phyloP scores from a whole-genome alignment of 2,329 filamentous ascomycete genomes.

The Nigrospora osmanthi region DNA sequence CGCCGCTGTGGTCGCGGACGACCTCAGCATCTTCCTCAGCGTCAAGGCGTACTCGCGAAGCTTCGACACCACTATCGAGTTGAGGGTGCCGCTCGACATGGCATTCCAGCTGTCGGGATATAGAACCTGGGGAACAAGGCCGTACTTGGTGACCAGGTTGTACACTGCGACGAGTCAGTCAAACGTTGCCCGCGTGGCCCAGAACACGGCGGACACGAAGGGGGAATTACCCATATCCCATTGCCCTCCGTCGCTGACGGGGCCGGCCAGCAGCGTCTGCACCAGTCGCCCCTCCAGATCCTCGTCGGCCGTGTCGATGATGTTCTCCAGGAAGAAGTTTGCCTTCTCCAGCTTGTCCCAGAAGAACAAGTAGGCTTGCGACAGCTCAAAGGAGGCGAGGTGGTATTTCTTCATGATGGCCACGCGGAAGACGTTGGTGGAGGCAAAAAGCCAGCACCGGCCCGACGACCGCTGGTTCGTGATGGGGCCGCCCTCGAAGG shows the following conservation, averaged over 20 bases:
- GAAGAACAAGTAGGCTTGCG: conserved; percentile 82
- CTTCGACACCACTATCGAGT: conserved; percentile 72
- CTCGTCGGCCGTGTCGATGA: conserved; percentile 65
- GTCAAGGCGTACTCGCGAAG: conserved; percentile 77
- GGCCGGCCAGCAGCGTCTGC: conserved; percentile 57
- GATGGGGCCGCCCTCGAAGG: conserved; percentile 72
- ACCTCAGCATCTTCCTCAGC: conserved; percentile 50
- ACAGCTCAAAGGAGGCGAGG: conserved; percentile 74
- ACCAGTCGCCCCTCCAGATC: conserved; percentile 67
- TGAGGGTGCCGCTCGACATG: conserved; percentile 60
- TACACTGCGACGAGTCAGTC: conserved; percentile 32
- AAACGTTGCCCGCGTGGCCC: no score
- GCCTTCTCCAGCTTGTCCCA: conserved; percentile 92
- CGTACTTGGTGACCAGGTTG: conserved; percentile 81
- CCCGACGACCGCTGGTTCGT: conserved; percentile 79
- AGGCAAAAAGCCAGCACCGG: conserved; percentile 86
- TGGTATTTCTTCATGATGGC: conserved; percentile 78
- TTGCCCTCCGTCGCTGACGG: conserved; percentile 76
- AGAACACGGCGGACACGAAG: neutral
- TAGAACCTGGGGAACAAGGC: conserved; percentile 72
- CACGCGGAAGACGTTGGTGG: conserved; percentile 87
- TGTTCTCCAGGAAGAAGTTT: conserved; percentile 82
- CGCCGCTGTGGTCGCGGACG: conserved; percentile 24
- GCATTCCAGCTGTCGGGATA: conserved; percentile 82
- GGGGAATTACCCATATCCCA: conserved; percentile 65